phyloP scores from a whole-genome alignment of 352 stramenopile species.

The Phytophthora cajani region DNA sequence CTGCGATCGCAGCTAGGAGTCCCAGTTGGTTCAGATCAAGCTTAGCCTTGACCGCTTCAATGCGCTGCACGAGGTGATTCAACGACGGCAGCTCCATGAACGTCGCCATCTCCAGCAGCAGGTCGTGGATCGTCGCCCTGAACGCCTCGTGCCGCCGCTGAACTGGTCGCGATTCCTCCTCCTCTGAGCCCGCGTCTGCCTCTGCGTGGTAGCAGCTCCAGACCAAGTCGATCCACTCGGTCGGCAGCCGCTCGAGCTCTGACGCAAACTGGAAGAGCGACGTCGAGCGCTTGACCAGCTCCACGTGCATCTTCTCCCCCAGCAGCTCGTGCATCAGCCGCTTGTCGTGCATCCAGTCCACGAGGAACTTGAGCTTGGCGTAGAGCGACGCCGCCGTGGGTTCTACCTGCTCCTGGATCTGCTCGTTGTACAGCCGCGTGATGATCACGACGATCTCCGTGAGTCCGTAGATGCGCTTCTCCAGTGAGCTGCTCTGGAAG shows the following conservation, averaged over 20 bases:
- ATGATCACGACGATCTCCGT: conserved; percentile 65
- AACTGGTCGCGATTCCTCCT: conserved; percentile 11
- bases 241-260: conserved; percentile 39
- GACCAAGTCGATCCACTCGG: conserved; percentile 55
- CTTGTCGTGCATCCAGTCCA: conserved; percentile 61
- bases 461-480: conserved; percentile 78
- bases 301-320: conserved; percentile 68
- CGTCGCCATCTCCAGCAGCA: conserved; percentile 63
- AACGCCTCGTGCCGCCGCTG: conserved; percentile 60
- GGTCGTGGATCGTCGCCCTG: conserved; percentile 43
- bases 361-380: conserved; percentile 36
- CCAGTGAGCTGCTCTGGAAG: conserved; percentile 61
- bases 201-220: conserved; percentile 59
- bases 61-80: conserved; percentile 33
- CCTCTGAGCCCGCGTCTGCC: background rate
- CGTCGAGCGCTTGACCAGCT: conserved; percentile 68
- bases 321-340: conserved; percentile 61
- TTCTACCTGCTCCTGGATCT: conserved; percentile 41
- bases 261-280: conserved; percentile 70
- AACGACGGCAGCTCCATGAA: conserved; percentile 56
- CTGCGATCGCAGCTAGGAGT: conserved; percentile 43
- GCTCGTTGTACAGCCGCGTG: conserved; percentile 50
- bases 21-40: conserved; percentile 44
- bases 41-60: conserved; percentile 24
- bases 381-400: conserved; percentile 33